Evolutionary conservation across 106 monocot species (phyloP).

Genomic region (Ottelia alismoides): DNA sequence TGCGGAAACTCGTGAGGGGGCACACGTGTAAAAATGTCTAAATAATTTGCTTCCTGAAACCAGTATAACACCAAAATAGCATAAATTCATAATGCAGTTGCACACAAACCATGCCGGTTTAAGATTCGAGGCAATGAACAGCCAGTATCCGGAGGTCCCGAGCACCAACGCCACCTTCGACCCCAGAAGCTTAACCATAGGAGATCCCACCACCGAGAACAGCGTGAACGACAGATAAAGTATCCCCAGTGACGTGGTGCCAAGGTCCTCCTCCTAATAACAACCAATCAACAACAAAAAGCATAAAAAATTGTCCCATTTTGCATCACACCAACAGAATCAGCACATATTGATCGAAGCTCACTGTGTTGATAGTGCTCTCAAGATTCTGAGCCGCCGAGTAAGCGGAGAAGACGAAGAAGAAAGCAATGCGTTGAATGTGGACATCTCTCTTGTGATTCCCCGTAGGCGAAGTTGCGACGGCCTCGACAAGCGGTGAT

Average conservation of each 20-base stretch:
- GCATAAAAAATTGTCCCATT: not conserved
- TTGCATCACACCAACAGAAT: not conserved
- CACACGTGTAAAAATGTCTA: too few relatives aligned
- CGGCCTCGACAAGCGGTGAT: too few relatives aligned
- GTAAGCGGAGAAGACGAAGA: not conserved
- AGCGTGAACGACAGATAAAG: not conserved
- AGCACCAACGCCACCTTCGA: not conserved
- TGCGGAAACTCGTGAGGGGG: too few relatives aligned
- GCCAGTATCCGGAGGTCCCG: not conserved
- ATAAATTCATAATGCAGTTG: too few relatives aligned
- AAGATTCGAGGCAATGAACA: not conserved
- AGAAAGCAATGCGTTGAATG: not conserved
- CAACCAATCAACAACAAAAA: not conserved
- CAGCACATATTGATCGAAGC: not conserved
- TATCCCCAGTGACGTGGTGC: not conserved
- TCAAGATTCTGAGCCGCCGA: not conserved
- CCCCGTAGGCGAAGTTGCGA: not conserved
- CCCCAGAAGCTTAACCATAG: not conserved
- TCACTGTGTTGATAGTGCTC: not conserved
- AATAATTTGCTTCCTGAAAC: too few relatives aligned
- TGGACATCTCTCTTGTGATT: not conserved
- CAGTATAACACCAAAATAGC: too few relatives aligned
- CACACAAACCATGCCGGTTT: not conserved
- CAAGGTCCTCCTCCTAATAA: not conserved
- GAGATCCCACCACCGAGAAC: slow-evolving; percentile 1